A percentile compares a stretch with the other conserved stretches of the same genome.
Evolutionary conservation across 1,139 yeast genomes (phyloP).

Genomic region (Taphrina confusa): DNA sequence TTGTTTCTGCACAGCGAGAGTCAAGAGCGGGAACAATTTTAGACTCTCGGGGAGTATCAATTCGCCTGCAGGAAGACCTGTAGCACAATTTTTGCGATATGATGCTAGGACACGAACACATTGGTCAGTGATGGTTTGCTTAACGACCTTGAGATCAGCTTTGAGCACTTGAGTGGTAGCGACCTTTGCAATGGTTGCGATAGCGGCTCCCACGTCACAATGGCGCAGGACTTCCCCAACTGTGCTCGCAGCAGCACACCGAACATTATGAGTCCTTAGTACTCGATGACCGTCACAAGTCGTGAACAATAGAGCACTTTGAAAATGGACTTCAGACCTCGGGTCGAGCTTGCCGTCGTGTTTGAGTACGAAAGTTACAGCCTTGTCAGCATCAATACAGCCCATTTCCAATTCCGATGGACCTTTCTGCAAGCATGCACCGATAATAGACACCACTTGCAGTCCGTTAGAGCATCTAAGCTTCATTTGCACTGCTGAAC

Average conservation of each 20-base stretch:
- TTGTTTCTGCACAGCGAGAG: conserved; percentile 70
- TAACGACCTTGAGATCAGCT: conserved; percentile 60
- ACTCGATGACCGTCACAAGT: conserved; percentile 72
- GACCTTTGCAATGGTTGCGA: conserved; percentile 72
- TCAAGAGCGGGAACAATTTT: conserved; percentile 66
- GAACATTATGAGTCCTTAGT: conserved; percentile 78
- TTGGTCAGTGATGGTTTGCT: conserved; percentile 64
- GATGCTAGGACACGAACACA: conserved; percentile 73
- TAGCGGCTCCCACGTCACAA: conserved; percentile 79
- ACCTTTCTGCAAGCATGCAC: conserved; percentile 50
- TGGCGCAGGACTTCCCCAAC: conserved; percentile 73
- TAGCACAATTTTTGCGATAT: conserved; percentile 58
- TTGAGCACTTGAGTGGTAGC: conserved; percentile 60
- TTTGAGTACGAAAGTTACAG: conserved; percentile 68
- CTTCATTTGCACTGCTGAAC: conserved; percentile 80
- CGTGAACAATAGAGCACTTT: conserved; percentile 84
- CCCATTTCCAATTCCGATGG: conserved; percentile 71
- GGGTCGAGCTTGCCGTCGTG: conserved; percentile 77
- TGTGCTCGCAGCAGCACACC: conserved; percentile 78
- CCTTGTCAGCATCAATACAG: conserved; percentile 62
- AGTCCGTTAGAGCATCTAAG: conserved; percentile 87
- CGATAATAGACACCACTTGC: conserved; percentile 77
- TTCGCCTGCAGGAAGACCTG: conserved; percentile 60
- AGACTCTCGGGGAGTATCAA: conserved; percentile 80
- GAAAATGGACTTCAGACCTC: conserved; percentile 82